Conservation (phyloP, 2,329 filamentous ascomycete genomes). For the Arthrinium phaeospermum region DNA sequence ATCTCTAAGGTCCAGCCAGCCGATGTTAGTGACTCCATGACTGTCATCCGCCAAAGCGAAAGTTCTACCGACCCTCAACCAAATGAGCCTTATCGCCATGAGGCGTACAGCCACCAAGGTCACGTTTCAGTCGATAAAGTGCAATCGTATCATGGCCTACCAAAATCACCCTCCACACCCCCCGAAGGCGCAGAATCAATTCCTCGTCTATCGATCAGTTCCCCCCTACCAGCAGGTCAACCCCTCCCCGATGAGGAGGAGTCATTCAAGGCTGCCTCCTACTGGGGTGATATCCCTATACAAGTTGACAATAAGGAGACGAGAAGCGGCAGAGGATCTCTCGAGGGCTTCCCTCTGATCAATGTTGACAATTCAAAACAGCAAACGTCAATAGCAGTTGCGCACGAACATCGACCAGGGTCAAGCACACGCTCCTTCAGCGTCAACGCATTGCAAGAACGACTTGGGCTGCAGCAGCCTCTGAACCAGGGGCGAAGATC, state of each 20-base stretch:
- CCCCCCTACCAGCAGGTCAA: not conserved
- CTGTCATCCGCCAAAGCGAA: conserved; percentile 21
- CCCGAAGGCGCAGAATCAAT: conserved; percentile 20
- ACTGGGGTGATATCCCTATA: conserved; percentile 33
- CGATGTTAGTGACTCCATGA: not conserved
- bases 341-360: not conserved
- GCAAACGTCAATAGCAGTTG: not conserved
- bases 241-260: conserved; percentile 20
- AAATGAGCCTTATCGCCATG: conserved; percentile 18
- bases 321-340: not conserved
- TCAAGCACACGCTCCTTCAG: conserved; percentile 3
- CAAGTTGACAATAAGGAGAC: not conserved
- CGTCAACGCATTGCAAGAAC: not conserved
- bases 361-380: not conserved
- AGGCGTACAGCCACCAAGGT: conserved; percentile 25
- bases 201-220: conserved; percentile 15
- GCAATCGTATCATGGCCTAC: conserved; percentile 26
- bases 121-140: conserved; percentile 29
- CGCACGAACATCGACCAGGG: not conserved
- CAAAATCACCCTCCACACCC: not conserved
- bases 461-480: not conserved
- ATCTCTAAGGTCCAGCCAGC: conserved; percentile 20
- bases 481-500: conserved; percentile 20
- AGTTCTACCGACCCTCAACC: not conserved
- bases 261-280: conserved; percentile 27